Conservation (phyloP, 2,329 filamentous ascomycete genomes). For the Fusarium penzigii region DNA sequence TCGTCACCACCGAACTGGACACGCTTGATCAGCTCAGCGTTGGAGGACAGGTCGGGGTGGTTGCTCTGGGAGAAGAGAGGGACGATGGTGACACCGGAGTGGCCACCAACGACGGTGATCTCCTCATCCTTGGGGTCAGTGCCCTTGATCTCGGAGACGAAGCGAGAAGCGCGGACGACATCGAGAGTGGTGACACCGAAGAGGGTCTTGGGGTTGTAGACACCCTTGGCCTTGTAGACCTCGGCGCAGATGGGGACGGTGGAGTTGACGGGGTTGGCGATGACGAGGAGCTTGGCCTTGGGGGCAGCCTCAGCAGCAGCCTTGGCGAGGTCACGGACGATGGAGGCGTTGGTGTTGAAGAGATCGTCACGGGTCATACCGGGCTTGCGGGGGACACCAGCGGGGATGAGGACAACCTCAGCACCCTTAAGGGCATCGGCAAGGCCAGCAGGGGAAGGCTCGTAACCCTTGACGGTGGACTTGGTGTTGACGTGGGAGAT, state of each 20-base stretch:
- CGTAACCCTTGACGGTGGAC: constrained; percentile 89
- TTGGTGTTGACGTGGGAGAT: constrained; percentile 99
- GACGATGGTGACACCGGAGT: constrained; percentile 98
- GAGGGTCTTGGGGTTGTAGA: constrained; percentile 99
- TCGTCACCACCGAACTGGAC: constrained; percentile 99
- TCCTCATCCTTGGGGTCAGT: constrained; percentile 91
- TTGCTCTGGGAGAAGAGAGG: constrained; percentile 94
- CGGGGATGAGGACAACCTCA: constrained; percentile 96
- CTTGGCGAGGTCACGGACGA: constrained; percentile 97
- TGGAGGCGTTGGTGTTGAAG: constrained; percentile 99
- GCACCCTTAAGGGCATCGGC: constrained; percentile 78
- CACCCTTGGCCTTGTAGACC: constrained; percentile 91
- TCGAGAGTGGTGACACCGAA: constrained; percentile 99
- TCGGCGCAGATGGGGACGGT: constrained; percentile 97
- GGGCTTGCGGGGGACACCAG: constrained; percentile 97
- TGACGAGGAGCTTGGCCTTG: constrained; percentile 94
- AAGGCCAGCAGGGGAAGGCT: constrained; percentile 74
- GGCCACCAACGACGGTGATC: constrained; percentile 94
- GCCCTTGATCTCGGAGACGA: constrained; percentile 92
- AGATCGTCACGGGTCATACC: constrained; percentile 99
- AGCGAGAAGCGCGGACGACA: constrained; percentile 94
- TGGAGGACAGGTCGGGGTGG: constrained; percentile 79
- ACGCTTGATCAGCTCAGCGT: constrained; percentile 81
- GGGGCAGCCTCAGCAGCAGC: constrained; percentile 85
- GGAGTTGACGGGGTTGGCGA: constrained; percentile 99